phyloP scores from a whole-genome alignment of 305 asterid genomes.

The Euphrasia arctica region DNA sequence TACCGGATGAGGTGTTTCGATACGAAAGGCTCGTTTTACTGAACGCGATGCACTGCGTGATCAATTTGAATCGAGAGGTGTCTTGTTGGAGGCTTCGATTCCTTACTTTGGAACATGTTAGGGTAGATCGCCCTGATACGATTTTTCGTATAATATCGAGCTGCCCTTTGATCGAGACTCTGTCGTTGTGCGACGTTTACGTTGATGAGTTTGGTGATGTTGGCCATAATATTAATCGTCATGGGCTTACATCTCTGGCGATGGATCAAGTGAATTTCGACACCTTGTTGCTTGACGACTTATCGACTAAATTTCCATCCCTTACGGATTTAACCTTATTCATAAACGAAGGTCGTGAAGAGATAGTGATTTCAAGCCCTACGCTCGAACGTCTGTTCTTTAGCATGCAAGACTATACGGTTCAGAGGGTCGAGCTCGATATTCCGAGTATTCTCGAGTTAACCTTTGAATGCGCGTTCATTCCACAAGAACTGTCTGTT shows the following conservation, averaged over 20 bases:
- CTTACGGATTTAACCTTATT: constrained; percentile 16
- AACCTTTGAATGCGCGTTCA: not conserved
- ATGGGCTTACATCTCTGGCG: not conserved
- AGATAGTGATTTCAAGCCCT: not conserved
- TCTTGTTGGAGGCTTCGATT: not conserved
- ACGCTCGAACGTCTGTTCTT: constrained; percentile 13
- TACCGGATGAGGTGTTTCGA: not conserved
- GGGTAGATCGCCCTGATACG: not conserved
- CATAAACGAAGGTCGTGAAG: not conserved
- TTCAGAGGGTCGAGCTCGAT: constrained; percentile 5
- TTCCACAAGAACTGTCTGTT: not conserved
- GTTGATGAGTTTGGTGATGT: not conserved
- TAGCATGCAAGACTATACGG: no score
- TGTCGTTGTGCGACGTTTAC: not conserved
- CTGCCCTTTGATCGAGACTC: not conserved
- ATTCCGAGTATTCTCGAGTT: constrained; percentile 16
- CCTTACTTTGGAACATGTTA: not conserved
- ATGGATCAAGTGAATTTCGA: not conserved
- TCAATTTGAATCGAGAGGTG: not conserved
- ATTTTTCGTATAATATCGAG: not conserved
- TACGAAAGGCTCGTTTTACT: not conserved
- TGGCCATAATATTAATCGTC: not conserved
- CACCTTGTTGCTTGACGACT: not conserved
- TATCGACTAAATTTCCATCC: constrained; percentile 22
- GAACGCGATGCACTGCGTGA: not conserved